Percentiles rank a stretch among this genome's conserved stretches.
Conservation (phyloP, 2,329 filamentous ascomycete genomes). For the Fusarium subglutinans region DNA sequence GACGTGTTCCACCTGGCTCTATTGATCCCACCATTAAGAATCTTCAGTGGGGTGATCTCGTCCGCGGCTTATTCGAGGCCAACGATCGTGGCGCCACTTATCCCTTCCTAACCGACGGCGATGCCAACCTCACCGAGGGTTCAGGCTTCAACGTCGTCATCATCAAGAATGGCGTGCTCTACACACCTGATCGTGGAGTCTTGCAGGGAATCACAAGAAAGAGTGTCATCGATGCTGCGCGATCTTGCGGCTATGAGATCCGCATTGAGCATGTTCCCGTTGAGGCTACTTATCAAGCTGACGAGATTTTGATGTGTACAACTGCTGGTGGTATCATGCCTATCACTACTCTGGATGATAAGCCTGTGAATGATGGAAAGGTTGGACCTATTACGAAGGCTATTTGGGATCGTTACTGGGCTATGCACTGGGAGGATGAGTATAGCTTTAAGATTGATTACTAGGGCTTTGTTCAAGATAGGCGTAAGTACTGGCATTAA, state of each 20-base stretch:
- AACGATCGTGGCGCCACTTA: slow-evolving; percentile 56
- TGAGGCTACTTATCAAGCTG: slow-evolving; percentile 48
- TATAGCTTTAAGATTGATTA: slow-evolving; percentile 31
- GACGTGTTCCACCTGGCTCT: slow-evolving; percentile 54
- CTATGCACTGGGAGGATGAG: slow-evolving; percentile 28
- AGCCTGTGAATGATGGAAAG: slow-evolving; percentile 52
- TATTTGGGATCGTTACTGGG: slow-evolving; percentile 61
- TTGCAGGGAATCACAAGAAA: slow-evolving; percentile 59
- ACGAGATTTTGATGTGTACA: slow-evolving; percentile 63
- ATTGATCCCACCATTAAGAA: slow-evolving; percentile 64
- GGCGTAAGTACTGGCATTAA: not conserved
- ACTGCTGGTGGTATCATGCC: slow-evolving; percentile 64
- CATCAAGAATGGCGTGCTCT: slow-evolving; percentile 55
- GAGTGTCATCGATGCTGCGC: slow-evolving; percentile 57
- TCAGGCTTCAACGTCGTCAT: slow-evolving; percentile 60
- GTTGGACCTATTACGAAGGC: slow-evolving; percentile 56
- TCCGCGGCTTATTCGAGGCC: slow-evolving; percentile 57
- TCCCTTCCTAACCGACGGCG: slow-evolving; percentile 61
- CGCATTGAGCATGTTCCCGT: slow-evolving; percentile 17
- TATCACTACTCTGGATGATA: slow-evolving; percentile 57
- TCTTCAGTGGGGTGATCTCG: slow-evolving; percentile 60
- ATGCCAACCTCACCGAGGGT: slow-evolving; percentile 59
- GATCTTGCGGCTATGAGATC: slow-evolving; percentile 46
- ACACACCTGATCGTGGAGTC: slow-evolving; percentile 58
- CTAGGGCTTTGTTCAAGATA: not conserved